Conservation (phyloP, 208 protist species). For the Leptomonas pyrrhocoris region DNA sequence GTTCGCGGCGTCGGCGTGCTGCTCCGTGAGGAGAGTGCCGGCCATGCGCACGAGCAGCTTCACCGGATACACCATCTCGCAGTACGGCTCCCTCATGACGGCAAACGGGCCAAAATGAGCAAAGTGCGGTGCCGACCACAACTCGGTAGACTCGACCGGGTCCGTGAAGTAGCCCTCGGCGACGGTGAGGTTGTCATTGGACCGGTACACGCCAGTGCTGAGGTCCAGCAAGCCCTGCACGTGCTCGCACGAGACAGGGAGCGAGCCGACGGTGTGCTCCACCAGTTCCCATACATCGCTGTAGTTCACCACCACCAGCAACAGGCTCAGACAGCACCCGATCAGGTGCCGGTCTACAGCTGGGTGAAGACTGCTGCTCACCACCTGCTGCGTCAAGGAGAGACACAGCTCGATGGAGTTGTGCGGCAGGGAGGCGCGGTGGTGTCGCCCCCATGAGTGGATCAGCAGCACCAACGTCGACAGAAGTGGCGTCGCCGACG, state of each 20-base stretch:
- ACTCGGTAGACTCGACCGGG: slow-evolving; percentile 1
- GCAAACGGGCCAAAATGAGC: slow-evolving; percentile 37
- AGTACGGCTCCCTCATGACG: slow-evolving; percentile 38
- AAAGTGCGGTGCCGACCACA: slow-evolving; percentile 16
- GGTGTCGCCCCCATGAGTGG: slow-evolving; percentile 39
- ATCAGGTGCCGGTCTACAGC: slow-evolving; percentile 54
- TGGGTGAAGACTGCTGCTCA: slow-evolving; percentile 24
- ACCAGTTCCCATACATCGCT: slow-evolving; percentile 72
- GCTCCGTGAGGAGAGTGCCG: slow-evolving; percentile 19
- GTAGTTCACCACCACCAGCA: slow-evolving; percentile 58
- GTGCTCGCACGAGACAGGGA: slow-evolving; percentile 23
- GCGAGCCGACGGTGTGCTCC: slow-evolving; percentile 39
- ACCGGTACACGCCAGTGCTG: slow-evolving; percentile 48
- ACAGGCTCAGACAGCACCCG: slow-evolving; percentile 50
- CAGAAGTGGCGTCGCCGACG: slow-evolving; percentile 43
- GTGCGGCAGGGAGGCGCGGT: slow-evolving; percentile 39
- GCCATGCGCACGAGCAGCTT: slow-evolving; percentile 45
- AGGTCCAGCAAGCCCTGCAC: slow-evolving; percentile 65
- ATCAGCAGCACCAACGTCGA: slow-evolving; percentile 53
- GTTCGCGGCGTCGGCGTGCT: slow-evolving; percentile 19
- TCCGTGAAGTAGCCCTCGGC: slow-evolving; percentile 23
- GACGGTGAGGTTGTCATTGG: slow-evolving; percentile 27
- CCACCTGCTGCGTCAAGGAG: slow-evolving; percentile 45
- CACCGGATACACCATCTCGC: slow-evolving; percentile 52
- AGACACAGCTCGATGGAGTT: slow-evolving; percentile 72